These are phyloP conservation scores for Rhododendron griersonianum DNA, from an alignment of 148 eudicot genomes.

Conservation along the genomic window DNA sequence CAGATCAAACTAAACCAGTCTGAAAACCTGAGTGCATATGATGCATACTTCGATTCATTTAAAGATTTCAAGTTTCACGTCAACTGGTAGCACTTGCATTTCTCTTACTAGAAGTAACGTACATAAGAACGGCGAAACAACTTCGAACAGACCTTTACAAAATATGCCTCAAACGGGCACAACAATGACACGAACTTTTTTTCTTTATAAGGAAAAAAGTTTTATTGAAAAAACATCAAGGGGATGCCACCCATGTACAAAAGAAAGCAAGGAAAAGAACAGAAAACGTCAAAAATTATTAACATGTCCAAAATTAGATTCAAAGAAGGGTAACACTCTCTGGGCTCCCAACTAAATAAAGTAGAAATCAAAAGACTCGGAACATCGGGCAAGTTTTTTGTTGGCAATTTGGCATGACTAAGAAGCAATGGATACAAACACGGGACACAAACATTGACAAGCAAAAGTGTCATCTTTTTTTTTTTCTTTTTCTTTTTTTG, in stretches of 20 bases:
- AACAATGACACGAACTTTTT: not conserved
- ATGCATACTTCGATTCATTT: not conserved
- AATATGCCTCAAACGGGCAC: not conserved
- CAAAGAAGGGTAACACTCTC: not conserved
- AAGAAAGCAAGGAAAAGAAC: not conserved
- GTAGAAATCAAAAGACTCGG: not conserved
- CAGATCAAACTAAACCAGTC: not conserved
- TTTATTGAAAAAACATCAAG: not conserved
- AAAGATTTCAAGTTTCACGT: not conserved
- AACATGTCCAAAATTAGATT: not conserved
- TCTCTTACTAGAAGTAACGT: not conserved
- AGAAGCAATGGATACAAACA: not conserved
- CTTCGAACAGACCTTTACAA: not conserved
- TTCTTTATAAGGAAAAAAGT: not conserved
- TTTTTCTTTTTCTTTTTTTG: not conserved
- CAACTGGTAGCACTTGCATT: not conserved
- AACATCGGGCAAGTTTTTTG: not conserved
- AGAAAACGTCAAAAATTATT: not conserved
- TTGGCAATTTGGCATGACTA: not conserved
- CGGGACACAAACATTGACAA: not conserved
- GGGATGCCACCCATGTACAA: not conserved
- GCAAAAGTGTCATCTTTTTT: not conserved
- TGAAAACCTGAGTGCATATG: not conserved
- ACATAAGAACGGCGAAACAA: not conserved
- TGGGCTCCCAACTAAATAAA: not conserved